Conservation (phyloP, 2,329 filamentous ascomycete species). For the Amphichorda felina region DNA sequence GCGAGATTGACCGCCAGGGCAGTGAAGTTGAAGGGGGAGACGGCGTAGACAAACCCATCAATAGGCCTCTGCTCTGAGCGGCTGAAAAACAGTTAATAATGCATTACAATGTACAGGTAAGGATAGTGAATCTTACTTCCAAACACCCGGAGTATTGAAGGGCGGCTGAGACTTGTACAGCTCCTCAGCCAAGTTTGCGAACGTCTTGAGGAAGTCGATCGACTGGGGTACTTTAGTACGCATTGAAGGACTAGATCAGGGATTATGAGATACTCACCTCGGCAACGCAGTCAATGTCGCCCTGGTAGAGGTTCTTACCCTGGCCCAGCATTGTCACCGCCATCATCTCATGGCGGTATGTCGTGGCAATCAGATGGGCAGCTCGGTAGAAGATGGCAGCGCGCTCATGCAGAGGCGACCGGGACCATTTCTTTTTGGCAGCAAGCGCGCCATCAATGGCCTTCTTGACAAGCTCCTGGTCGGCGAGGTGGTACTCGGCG, state of each 20-base stretch:
- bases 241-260: no score
- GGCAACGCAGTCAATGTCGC: constrained; percentile 22
- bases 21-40: constrained; percentile 30
- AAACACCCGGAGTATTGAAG: constrained; percentile 5
- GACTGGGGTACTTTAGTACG: no score
- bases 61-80: constrained; percentile 22
- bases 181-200: constrained; percentile 18
- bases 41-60: constrained; percentile 27
- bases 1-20: constrained; percentile 23
- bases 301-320: constrained; percentile 26
- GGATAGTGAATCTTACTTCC: no score
- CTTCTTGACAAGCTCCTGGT: no score
- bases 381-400: constrained; percentile 23
- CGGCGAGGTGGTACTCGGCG: no score
- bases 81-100: no score
- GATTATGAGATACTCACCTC: no score
- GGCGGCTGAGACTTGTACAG: constrained; percentile 22
- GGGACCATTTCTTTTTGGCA: constrained; percentile 18
- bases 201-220: constrained; percentile 23
- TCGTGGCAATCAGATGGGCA: constrained; percentile 15
- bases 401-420: constrained; percentile 18
- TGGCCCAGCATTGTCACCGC: constrained; percentile 27
- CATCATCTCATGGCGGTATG: constrained; percentile 17
- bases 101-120: no score
- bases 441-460: constrained; percentile 16